Evolutionary conservation across 495 filamentous ascomycete genomes (phyloP).

Genomic region (Thermochaetoides thermophila): DNA sequence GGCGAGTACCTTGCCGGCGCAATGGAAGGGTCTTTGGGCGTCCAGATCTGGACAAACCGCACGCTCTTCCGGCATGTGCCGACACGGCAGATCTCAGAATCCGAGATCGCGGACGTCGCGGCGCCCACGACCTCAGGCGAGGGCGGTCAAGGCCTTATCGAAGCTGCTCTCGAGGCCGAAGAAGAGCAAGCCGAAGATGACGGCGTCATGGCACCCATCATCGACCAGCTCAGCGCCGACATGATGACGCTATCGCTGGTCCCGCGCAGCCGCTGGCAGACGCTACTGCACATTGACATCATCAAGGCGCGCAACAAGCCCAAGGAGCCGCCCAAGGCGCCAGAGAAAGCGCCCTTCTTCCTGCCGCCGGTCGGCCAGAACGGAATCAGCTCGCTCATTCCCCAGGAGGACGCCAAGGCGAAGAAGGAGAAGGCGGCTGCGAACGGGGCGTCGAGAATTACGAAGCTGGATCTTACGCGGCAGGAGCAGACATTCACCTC

Average conservation of each 20-base stretch:
- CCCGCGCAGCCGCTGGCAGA: conserved; percentile 85
- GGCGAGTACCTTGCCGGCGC: conserved; percentile 89
- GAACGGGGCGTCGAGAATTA: conserved; percentile 21
- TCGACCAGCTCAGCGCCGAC: conserved; percentile 63
- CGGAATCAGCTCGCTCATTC: conserved; percentile 14
- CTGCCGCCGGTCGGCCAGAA: conserved; percentile 57
- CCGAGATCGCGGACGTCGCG: conserved; percentile 45
- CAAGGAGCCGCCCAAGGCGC: conserved; percentile 74
- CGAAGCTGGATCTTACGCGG: conserved; percentile 23
- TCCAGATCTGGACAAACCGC: conserved; percentile 88
- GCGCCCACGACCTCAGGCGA: conserved; percentile 73
- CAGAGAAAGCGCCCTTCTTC: conserved; percentile 94
- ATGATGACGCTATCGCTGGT: conserved; percentile 82
- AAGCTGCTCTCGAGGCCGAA: conserved; percentile 52
- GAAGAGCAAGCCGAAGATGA: conserved; percentile 31
- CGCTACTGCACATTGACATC: conserved; percentile 72
- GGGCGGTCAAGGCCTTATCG: conserved; percentile 47
- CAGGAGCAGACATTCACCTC: conserved; percentile 42
- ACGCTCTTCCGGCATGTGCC: conserved; percentile 79
- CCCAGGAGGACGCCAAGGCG: conserved; percentile 7
- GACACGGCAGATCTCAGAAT: conserved; percentile 63
- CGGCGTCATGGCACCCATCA: conserved; percentile 28
- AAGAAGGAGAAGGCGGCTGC: conserved; percentile 8
- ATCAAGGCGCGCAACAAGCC: conserved; percentile 93
- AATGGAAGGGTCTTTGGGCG: conserved; percentile 68